Conservation (phyloP, 2,329 filamentous ascomycete species). For the Phaeomoniella chlamydospora region DNA sequence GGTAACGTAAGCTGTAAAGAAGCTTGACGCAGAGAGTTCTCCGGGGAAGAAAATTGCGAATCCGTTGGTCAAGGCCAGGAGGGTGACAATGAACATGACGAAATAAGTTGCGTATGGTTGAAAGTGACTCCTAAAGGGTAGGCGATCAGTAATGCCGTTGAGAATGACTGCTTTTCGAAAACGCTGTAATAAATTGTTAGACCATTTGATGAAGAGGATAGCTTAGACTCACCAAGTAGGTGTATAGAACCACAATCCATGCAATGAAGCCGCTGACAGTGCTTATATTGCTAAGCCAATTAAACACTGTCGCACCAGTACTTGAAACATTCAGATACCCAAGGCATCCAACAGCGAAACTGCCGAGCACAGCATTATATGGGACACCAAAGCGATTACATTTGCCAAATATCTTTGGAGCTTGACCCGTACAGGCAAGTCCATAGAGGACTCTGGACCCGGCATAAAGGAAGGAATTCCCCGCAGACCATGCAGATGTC, state of each 20-base stretch:
- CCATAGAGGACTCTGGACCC: slow-evolving; percentile 34
- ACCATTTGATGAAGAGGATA: slow-evolving; percentile 28
- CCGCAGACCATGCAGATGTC: slow-evolving; percentile 54
- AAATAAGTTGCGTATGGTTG: slow-evolving; percentile 40
- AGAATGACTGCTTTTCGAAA: slow-evolving; percentile 39
- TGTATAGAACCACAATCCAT: slow-evolving; percentile 26
- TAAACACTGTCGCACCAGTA: slow-evolving; percentile 21
- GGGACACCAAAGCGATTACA: slow-evolving; percentile 36
- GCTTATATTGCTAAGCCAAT: slow-evolving; percentile 25
- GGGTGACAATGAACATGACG: slow-evolving; percentile 29
- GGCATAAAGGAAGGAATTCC: slow-evolving; percentile 48
- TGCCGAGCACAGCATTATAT: slow-evolving; percentile 28
- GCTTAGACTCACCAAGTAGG: slow-evolving; percentile 26
- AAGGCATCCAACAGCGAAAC: slow-evolving; percentile 21
- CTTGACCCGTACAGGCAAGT: slow-evolving; percentile 23
- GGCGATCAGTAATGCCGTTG: slow-evolving; percentile 24
- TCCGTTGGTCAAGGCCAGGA: slow-evolving; percentile 41
- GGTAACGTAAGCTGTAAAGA: slow-evolving; percentile 40
- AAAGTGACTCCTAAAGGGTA: slow-evolving; percentile 36
- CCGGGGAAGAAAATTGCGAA: slow-evolving; percentile 39
- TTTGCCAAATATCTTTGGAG: slow-evolving; percentile 22
- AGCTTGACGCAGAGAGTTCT: slow-evolving; percentile 29
- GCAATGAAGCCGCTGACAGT: slow-evolving; percentile 22
- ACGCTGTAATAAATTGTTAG: slow-evolving; percentile 25
- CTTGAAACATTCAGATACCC: slow-evolving; percentile 20